phyloP scores from a whole-genome alignment of 768 basidiomycete genomes.

The Tricholoma sp. region DNA sequence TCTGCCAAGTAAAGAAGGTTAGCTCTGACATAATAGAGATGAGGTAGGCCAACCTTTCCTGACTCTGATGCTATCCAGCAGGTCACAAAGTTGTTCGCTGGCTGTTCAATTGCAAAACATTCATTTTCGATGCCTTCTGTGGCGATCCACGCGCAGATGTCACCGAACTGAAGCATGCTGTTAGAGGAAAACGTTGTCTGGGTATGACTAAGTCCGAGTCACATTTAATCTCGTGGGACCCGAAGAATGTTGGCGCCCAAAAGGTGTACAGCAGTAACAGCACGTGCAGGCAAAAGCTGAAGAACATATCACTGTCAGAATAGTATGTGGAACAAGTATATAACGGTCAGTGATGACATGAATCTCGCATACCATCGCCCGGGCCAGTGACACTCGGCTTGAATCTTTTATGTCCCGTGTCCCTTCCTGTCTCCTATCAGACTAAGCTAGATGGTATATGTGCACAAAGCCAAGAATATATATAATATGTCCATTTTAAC shows the following conservation, averaged over 20 bases:
- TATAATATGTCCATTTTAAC: too few relatives aligned
- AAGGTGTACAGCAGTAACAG: neutral
- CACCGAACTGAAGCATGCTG: constrained; percentile 2
- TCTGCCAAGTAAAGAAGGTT: constrained; percentile 6
- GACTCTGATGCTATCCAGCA: constrained; percentile 21
- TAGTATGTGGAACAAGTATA: neutral
- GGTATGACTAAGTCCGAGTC: neutral
- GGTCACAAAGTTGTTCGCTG: constrained; percentile 3
- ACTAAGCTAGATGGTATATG: too few relatives aligned
- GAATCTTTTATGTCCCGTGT: too few relatives aligned
- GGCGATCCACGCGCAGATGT: constrained; percentile 17
- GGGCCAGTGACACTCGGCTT: too few relatives aligned
- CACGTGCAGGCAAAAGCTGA: neutral
- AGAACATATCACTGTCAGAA: too few relatives aligned
- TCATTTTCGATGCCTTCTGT: constrained; percentile 11
- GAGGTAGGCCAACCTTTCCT: constrained; percentile 12
- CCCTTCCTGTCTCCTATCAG: too few relatives aligned
- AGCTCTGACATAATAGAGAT: neutral
- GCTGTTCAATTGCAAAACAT: constrained; percentile 8
- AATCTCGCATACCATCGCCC: neutral
- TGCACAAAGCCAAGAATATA: too few relatives aligned
- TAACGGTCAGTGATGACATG: neutral
- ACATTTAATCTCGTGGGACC: neutral
- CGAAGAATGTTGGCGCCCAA: neutral
- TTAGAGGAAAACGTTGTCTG: neutral